Base-by-base conservation (phyloP, 2,329 filamentous ascomycete genomes). In the Hymenoscyphus albidus region DNA sequence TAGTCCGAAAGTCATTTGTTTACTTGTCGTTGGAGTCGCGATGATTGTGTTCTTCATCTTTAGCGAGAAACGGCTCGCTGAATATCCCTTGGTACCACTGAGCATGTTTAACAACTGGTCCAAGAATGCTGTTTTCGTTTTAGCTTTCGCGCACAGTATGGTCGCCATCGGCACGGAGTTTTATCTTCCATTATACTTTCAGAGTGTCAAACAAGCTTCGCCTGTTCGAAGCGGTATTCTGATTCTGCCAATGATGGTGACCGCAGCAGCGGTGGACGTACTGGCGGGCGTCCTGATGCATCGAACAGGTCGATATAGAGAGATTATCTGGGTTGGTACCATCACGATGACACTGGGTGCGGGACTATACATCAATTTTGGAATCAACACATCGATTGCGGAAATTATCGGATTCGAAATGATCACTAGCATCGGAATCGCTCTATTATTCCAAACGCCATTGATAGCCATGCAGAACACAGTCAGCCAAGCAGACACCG, bases 161-260 rank as follows among this genome's bases (percentile, higher is more conserved):
- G 69, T 69, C 18, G 27, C 39, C 48, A n/a, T 31, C 35, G 22
- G n/a, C 18, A 27, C 27, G 31, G 6, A 56, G 9, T 63, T 18
- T 55, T 74, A 70, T 31, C 60, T 73, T 9, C 73, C 73, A 0
- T 82, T 96, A 2, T 97, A 96, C 80, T 94, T 93, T 77, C 92
- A 96, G 77, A 85, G 86, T 14, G 89, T 92, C 14, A 82, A 90
- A 6, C 85, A 88, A 22, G 86, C 86, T 1, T 82, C 83, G 0
- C 88, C 91, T 0, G 83, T 93, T 42, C 78, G 89, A 38, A 90
- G 87, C 0, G 92, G 92, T 59, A 86, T 93, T 59, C 92, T 92
- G 72, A 76, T 92, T 16, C 80, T 94, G 13, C 88, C 91, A 0
- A 84, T 85, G 65, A 88, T 89, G 7, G 73, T 93, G 35, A 81